Conservation (phyloP, 768 basidiomycete genomes). For the Coprinopsis sp. region DNA sequence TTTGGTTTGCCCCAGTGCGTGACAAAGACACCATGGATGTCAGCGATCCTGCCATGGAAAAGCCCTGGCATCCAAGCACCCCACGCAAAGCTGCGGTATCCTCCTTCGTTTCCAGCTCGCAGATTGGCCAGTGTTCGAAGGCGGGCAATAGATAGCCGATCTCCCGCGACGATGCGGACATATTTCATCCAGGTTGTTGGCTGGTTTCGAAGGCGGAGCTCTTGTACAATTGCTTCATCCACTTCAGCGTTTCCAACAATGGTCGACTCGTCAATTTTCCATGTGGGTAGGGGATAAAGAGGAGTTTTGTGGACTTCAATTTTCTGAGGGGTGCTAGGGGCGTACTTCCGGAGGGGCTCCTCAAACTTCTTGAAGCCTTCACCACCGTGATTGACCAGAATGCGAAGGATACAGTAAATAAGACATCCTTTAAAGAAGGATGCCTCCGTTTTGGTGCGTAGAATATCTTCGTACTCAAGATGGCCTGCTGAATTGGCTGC, state of each 20-base stretch:
- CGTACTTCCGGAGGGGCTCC: conserved; percentile 11
- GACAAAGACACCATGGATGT: conserved; percentile 23
- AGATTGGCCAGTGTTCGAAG: conserved; percentile 25
- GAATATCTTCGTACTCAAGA: conserved; percentile 23
- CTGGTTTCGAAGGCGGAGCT: conserved; percentile 19
- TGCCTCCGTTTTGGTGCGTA: conserved; percentile 18
- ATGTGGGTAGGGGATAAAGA: conserved; percentile 25
- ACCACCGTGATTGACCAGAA: conserved; percentile 27
- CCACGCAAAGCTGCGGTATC: conserved; percentile 19
- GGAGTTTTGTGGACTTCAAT: conserved; percentile 27
- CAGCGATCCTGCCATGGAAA: conserved; percentile 35
- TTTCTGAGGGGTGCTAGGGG: conserved; percentile 18
- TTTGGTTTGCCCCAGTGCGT: conserved; percentile 29
- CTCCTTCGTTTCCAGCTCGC: conserved; percentile 28
- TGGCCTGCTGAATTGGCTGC: conserved; percentile 19
- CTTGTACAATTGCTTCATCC: conserved; percentile 20
- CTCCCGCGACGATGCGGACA: conserved; percentile 21
- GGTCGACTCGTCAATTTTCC: conserved; percentile 33
- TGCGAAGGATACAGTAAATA: conserved; percentile 23
- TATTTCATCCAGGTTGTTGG: background rate
- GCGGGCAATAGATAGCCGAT: conserved; percentile 33
- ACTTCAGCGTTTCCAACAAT: conserved; percentile 33
- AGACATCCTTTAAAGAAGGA: conserved; percentile 13
- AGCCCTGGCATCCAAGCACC: conserved; percentile 27
- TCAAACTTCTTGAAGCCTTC: conserved; percentile 22